Conservation (phyloP, 2,329 filamentous ascomycete genomes). For the Clonostachys solani region DNA sequence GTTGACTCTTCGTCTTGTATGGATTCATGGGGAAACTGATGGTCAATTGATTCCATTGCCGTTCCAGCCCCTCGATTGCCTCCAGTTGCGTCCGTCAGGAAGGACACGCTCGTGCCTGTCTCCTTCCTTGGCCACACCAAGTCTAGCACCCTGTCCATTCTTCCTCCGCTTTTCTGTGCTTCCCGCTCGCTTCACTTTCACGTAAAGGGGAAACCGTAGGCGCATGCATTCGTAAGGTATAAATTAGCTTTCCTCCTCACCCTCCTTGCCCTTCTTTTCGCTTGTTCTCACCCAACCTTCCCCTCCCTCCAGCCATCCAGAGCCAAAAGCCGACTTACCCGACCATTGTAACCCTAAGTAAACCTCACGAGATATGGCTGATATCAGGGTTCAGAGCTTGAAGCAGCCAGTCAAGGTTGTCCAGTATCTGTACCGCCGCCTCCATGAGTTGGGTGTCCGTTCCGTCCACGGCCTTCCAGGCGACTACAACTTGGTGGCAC, state of each 20-base stretch:
- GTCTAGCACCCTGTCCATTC: no score
- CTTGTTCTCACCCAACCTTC: background rate
- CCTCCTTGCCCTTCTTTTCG: background rate
- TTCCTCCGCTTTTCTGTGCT: no score
- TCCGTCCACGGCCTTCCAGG: conserved; percentile 68
- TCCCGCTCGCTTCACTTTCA: no score
- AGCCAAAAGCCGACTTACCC: no score
- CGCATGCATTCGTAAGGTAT: background rate
- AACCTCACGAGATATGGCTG: conserved; percentile 13
- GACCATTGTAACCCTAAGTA: conserved; percentile 3
- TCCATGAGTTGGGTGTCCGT: conserved; percentile 59
- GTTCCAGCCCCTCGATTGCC: no score
- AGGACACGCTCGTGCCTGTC: no score
- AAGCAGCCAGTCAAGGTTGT: conserved; percentile 54
- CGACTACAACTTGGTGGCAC: conserved; percentile 67
- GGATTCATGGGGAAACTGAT: no score
- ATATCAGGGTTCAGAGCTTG: conserved; percentile 36
- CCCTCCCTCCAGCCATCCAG: background rate
- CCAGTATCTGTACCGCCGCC: conserved; percentile 63
- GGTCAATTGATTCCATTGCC: no score
- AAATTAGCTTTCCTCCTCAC: conserved; percentile 1
- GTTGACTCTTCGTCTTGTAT: no score
- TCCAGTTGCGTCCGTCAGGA: no score
- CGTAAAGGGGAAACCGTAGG: no score
- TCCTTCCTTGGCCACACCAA: no score